These are phyloP conservation scores for Fusarium sp. DNA, from an alignment of 2,329 filamentous ascomycete genomes.

Conservation along the genomic window DNA sequence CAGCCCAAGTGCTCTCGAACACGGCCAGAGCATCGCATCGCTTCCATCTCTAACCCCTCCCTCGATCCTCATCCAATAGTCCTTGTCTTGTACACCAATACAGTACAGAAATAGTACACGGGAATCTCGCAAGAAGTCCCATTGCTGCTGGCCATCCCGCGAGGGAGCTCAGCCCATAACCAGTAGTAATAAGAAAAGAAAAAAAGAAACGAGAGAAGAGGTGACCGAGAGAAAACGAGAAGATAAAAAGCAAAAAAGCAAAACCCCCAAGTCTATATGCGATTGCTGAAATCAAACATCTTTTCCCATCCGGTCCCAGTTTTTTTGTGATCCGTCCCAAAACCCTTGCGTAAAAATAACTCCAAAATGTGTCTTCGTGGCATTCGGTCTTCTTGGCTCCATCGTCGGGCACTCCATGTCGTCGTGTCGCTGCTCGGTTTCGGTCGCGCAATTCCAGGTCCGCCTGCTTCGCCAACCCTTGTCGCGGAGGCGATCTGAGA, in stretches of 20 bases:
- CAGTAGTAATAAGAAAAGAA: conserved; percentile 25
- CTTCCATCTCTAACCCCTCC: conserved; percentile 33
- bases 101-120: conserved; percentile 42
- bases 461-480: conserved; percentile 18
- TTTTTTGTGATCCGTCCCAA: conserved; percentile 43
- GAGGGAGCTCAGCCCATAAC: conserved; percentile 30
- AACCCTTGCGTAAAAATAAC: conserved; percentile 32
- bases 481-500: conserved; percentile 45
- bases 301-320: conserved; percentile 45
- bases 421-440: conserved; percentile 16
- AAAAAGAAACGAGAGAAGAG: conserved; percentile 35
- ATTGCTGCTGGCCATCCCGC: conserved; percentile 34
- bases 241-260: conserved; percentile 27
- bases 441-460: conserved; percentile 12
- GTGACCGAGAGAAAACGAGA: conserved; percentile 19
- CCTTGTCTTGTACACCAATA: conserved; percentile 45
- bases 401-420: conserved; percentile 1
- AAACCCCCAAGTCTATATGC: conserved; percentile 47
- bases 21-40: conserved; percentile 36
- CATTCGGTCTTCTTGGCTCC: conserved; percentile 15
- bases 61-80: conserved; percentile 36
- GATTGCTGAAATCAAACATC: conserved; percentile 40
- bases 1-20: conserved; percentile 46
- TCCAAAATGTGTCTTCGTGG: conserved; percentile 30
- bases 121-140: conserved; percentile 32